These are phyloP conservation scores for Rasamsonia emersonii DNA, from an alignment of 2,329 filamentous ascomycete species.

Conservation along the genomic window DNA sequence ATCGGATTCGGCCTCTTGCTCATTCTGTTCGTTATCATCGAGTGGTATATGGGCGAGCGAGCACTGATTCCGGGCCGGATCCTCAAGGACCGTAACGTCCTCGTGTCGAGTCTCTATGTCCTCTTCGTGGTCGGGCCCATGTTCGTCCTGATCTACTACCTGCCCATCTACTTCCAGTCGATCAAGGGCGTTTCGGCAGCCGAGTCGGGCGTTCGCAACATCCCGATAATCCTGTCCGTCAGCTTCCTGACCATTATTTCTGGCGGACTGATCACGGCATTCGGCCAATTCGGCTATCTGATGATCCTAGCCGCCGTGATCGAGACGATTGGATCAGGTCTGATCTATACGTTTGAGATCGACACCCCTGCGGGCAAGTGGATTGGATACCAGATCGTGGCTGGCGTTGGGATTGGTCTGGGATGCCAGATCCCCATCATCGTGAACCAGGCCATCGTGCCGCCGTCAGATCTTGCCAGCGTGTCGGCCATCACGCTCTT, in stretches of 20 bases:
- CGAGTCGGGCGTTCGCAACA: slow-evolving; percentile 31
- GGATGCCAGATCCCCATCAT: slow-evolving; percentile 16
- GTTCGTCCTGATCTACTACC: slow-evolving; percentile 26
- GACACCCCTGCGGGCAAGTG: slow-evolving; percentile 12
- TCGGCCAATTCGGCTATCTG: slow-evolving; percentile 20
- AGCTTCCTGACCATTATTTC: slow-evolving; percentile 19
- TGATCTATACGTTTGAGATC: slow-evolving; percentile 24
- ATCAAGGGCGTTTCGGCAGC: slow-evolving; percentile 24
- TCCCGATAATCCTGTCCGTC: slow-evolving; percentile 32
- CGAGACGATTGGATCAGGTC: slow-evolving; percentile 18
- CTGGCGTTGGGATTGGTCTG: slow-evolving; percentile 12
- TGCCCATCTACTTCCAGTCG: slow-evolving; percentile 30
- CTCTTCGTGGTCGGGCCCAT: slow-evolving; percentile 28
- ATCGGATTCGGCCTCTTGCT: slow-evolving; percentile 14
- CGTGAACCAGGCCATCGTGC: slow-evolving; percentile 14
- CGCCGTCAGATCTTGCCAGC: slow-evolving; percentile 13
- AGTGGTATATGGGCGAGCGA: slow-evolving; percentile 13
- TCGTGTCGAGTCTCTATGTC: slow-evolving; percentile 20
- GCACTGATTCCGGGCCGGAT: slow-evolving; percentile 29
- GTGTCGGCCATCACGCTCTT: slow-evolving; percentile 17
- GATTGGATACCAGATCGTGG: slow-evolving; percentile 18
- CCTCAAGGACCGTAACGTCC: slow-evolving; percentile 30
- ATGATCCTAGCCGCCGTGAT: slow-evolving; percentile 19
- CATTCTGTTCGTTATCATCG: slow-evolving; percentile 12
- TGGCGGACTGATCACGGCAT: slow-evolving; percentile 19